Evolutionary conservation across 306 rosid species (phyloP).

Genomic region (Prunus persica): DNA sequence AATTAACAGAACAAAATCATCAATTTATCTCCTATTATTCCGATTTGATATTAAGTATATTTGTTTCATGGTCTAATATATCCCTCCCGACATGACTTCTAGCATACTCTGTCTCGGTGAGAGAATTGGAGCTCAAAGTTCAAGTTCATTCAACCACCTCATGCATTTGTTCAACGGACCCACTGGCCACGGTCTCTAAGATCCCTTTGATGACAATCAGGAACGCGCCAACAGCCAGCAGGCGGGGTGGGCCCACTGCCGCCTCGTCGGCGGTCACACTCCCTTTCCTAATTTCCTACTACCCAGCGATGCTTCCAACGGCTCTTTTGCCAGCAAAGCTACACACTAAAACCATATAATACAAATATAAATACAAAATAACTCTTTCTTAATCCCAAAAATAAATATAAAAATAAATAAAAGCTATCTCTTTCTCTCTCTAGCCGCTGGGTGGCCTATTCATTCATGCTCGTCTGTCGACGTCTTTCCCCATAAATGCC

Average conservation of each 20-base stretch:
- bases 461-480: neutral
- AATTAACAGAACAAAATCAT: too few species aligned
- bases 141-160: neutral
- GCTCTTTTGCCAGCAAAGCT: slow-evolving; percentile 2
- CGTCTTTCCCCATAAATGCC: slow-evolving; percentile 8
- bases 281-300: neutral
- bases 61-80: too few species aligned
- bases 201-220: neutral
- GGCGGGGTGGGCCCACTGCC: neutral
- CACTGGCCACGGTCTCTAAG: neutral
- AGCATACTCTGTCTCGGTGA: too few species aligned
- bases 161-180: neutral
- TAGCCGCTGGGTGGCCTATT: slow-evolving; percentile 30
- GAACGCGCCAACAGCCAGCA: neutral
- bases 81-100: too few species aligned
- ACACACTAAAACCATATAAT: neutral
- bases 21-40: too few species aligned
- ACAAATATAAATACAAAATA: neutral
- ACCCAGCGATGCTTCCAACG: neutral
- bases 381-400: neutral
- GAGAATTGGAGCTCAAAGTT: neutral
- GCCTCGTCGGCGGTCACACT: neutral
- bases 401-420: neutral
- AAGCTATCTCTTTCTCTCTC: slow-evolving; percentile 17
- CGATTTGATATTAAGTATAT: too few species aligned